A percentile compares a stretch with the other conserved stretches of the same genome.
phyloP scores from a whole-genome alignment of 1,284 basidiomycete genomes.

The Sphagnurus paluster region DNA sequence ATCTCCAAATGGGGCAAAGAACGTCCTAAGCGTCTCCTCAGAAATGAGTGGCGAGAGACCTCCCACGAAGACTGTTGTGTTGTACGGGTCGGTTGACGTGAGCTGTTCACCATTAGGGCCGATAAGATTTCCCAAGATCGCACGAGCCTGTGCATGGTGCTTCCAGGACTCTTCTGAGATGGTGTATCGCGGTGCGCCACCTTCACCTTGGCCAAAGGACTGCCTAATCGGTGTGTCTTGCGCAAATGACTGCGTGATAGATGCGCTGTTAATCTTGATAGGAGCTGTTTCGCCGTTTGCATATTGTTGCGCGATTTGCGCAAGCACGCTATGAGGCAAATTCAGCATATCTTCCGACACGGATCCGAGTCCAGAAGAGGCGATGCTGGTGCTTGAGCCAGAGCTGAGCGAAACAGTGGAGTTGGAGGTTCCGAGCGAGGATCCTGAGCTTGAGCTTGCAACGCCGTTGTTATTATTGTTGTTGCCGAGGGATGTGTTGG shows the following conservation, averaged over 20 bases:
- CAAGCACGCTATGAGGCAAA: conserved; percentile 39
- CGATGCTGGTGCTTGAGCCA: conserved; percentile 47
- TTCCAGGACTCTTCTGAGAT: conserved; percentile 78
- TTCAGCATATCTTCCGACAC: conserved; percentile 51
- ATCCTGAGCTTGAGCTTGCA: conserved; percentile 52
- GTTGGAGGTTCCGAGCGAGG: conserved; percentile 53
- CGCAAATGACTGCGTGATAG: conserved; percentile 23
- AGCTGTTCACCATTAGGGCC: conserved; percentile 83
- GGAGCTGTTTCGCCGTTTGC: conserved; percentile 35
- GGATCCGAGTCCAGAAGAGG: conserved; percentile 45
- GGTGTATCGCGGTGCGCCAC: conserved; percentile 48
- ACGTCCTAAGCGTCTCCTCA: conserved; percentile 84
- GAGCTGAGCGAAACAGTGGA: conserved; percentile 60
- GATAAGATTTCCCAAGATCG: conserved; percentile 76
- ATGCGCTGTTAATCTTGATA: conserved; percentile 29
- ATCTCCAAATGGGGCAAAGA: conserved; percentile 88
- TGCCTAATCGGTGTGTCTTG: conserved; percentile 33
- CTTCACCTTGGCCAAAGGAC: conserved; percentile 34
- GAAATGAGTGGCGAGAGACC: conserved; percentile 84
- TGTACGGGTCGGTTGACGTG: conserved; percentile 85
- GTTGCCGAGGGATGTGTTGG: conserved; percentile 38
- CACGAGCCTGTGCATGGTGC: conserved; percentile 76
- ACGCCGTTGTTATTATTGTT: conserved; percentile 39
- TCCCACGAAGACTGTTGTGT: conserved; percentile 92
- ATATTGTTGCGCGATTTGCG: conserved; percentile 50